Evolutionary conservation across 192 early-diverging fungal genomes (phyloP).

Genomic region (Spizellomyces sp.): DNA sequence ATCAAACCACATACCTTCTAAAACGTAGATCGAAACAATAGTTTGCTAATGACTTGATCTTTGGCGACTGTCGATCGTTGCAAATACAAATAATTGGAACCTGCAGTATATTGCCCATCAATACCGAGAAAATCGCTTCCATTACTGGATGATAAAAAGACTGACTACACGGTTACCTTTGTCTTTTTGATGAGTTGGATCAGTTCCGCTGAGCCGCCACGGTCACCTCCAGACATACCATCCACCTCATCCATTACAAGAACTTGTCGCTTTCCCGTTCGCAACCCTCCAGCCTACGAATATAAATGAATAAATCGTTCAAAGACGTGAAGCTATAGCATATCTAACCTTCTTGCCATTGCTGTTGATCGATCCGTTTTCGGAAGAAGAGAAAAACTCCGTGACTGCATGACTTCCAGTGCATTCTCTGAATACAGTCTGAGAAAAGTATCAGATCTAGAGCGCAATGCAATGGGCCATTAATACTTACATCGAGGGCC

Average conservation of each 20-base stretch:
- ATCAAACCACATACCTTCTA: too few species aligned
- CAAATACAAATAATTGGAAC: slow-evolving; percentile 99
- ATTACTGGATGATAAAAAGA: neutral
- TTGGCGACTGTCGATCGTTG: slow-evolving; percentile 88
- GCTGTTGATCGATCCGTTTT: too few species aligned
- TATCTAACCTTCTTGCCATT: too few species aligned
- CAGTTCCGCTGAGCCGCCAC: slow-evolving; percentile 87
- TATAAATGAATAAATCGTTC: too few species aligned
- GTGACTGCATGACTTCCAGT: slow-evolving; percentile 56
- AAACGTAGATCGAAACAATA: slow-evolving; percentile 85
- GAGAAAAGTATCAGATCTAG: neutral
- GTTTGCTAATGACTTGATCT: slow-evolving; percentile 80
- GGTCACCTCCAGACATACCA: slow-evolving; percentile 97
- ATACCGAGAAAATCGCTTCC: neutral
- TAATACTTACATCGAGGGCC: slow-evolving; percentile 63
- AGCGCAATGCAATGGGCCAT: neutral
- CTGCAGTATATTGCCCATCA: slow-evolving; percentile 37
- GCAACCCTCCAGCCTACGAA: too few species aligned
- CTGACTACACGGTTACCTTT: slow-evolving; percentile 46
- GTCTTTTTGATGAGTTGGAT: slow-evolving; percentile 90
- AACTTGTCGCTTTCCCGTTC: slow-evolving; percentile 45
- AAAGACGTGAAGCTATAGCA: too few species aligned
- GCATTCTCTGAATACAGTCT: slow-evolving; percentile 55
- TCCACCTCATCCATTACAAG: slow-evolving; percentile 99
- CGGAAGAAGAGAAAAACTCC: slow-evolving; percentile 37